Base-by-base conservation (phyloP, 139 green algal species). In the Tetratostichococcus sp. region DNA sequence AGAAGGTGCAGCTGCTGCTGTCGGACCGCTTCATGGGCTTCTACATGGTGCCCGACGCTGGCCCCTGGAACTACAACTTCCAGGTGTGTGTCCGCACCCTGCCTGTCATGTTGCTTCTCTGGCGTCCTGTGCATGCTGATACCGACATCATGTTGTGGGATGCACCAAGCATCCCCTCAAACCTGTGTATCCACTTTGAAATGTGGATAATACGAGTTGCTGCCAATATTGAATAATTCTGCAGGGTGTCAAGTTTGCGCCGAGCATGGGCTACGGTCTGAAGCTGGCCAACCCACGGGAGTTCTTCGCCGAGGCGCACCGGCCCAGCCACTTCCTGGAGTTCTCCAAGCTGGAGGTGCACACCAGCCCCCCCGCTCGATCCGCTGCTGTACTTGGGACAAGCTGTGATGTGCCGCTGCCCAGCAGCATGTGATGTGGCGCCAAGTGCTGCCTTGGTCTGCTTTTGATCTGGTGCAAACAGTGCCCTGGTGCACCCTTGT, bases 61-160 rank as follows among this genome's bases (percentile, higher is more conserved):
- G 91, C 65, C 84, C 73, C 72, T 99, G 96, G 96, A 99, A 99
- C 83, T 99, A 97, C 86, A 98, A 98, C 83, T 99, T 99, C 86
- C 93, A 93, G 89, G 90, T 75, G 43, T 35, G 70, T 50, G 39
- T 6, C n/a, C n/a, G n/a, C 30, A 28, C 50, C 50, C 50, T 4
- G 16, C n/a, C 39, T 50, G 39, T 21, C 6, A 50, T 50, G n/a
- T n/a, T n/a, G n/a, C n/a, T n/a, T n/a, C n/a, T n/a, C n/a, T n/a
- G n/a, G 69, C 42, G 8, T 14, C 39, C 39, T 22, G n/a, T n/a
- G 39, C 39, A 50, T 50, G 39, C 39, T 50, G 39, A n/a, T n/a
- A n/a, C n/a, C n/a, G n/a, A n/a, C n/a, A n/a, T n/a, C n/a, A n/a
- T n/a, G n/a, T n/a, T n/a, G n/a, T n/a, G n/a, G n/a, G n/a, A n/a